Conservation (phyloP, 306 rosid genomes). For the Vigna radiata region DNA sequence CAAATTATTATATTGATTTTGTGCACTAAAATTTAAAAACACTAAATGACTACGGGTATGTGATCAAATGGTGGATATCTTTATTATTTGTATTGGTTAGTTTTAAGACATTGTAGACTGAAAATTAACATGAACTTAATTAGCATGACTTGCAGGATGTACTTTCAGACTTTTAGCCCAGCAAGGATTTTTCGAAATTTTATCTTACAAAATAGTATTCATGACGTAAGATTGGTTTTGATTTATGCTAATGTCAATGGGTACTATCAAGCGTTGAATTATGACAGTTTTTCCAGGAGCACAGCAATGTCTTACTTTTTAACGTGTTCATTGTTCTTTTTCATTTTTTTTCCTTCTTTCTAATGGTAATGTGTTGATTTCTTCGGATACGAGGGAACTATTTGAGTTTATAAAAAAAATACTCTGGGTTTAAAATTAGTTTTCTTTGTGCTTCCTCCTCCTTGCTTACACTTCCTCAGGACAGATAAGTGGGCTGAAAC, state of each 20-base stretch:
- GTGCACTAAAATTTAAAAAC: constrained; percentile 1
- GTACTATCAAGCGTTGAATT: constrained; percentile 20
- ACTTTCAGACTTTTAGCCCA: constrained; percentile 13
- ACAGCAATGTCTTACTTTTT: not conserved
- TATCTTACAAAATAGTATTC: constrained; percentile 18
- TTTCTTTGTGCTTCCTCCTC: constrained; percentile 35
- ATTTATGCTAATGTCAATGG: constrained; percentile 30
- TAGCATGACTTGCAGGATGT: not conserved
- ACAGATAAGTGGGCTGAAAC: constrained; percentile 99
- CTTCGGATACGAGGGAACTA: constrained; percentile 7
- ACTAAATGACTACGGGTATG: constrained; percentile 2
- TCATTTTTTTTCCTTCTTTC: not conserved
- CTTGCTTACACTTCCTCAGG: constrained; percentile 64
- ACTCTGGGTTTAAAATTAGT: constrained; percentile 21
- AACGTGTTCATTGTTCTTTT: not conserved
- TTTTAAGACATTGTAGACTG: not conserved
- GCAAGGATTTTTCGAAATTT: constrained; percentile 30
- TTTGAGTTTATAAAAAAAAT: constrained; percentile 10
- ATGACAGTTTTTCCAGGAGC: constrained; percentile 13
- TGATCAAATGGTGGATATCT: not conserved
- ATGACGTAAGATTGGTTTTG: constrained; percentile 34
- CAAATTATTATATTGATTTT: constrained; percentile 6
- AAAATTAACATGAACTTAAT: not conserved
- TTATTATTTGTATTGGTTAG: constrained; percentile 1
- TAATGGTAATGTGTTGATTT: constrained; percentile 34